These are phyloP conservation scores for Tetracentron sinense DNA, from an alignment of 164 flowering plant species.

Conservation along the genomic window DNA sequence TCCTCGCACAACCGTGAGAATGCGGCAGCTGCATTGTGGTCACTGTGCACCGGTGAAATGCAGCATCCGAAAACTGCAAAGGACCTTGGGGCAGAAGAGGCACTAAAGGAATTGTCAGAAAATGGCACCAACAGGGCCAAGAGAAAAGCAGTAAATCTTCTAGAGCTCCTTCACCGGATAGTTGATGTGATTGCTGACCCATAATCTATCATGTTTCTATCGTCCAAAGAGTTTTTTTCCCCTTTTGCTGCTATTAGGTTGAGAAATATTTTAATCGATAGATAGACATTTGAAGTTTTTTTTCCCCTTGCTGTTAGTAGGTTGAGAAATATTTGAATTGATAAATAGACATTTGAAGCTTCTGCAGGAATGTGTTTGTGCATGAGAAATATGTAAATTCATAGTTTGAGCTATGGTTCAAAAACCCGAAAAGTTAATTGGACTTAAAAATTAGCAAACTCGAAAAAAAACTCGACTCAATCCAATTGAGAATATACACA, in stretches of 20 bases:
- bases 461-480: too few species aligned
- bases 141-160: constrained; percentile 22
- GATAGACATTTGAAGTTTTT: too few species aligned
- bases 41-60: constrained; percentile 14
- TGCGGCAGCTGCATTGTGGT: constrained; percentile 22
- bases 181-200: constrained; percentile 6
- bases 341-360: too few species aligned
- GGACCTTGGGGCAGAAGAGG: constrained; percentile 27
- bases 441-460: too few species aligned
- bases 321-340: too few species aligned
- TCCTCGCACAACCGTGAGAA: constrained; percentile 29
- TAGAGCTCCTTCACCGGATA: constrained; percentile 12
- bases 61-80: constrained; percentile 16
- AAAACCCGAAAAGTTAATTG: too few species aligned
- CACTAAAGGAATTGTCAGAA: constrained; percentile 23
- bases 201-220: neutral
- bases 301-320: too few species aligned
- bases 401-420: neutral
- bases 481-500: too few species aligned
- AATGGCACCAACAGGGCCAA: constrained; percentile 25
- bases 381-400: too few species aligned
- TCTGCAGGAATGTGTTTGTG: neutral
- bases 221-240: too few species aligned
- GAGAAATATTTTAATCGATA: too few species aligned
- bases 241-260: too few species aligned